Base-by-base conservation (phyloP, 2,329 filamentous ascomycete genomes). In the Aspergillus cejpii region DNA sequence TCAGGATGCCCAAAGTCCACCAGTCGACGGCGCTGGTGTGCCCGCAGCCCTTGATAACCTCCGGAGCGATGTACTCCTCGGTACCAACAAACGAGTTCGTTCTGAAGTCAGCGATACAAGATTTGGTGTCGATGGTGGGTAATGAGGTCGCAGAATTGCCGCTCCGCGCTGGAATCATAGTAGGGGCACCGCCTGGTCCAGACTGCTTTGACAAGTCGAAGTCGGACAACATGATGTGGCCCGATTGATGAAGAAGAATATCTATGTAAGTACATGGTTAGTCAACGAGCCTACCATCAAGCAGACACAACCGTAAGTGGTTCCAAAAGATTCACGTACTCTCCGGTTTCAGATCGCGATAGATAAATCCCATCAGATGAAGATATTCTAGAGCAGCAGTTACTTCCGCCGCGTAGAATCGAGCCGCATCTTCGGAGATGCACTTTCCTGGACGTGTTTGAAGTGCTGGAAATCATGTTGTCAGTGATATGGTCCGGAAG, bases 341-440 rank as follows among this genome's bases (percentile, higher is more conserved):
- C 72, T 98, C 92, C 54, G 92, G 92, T 72, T 98, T 98, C 60
- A 98, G 67, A 70, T 98, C 92, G 56, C 92, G 83, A 70, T 98
- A 98, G 54, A 98, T 98, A 72, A 98, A 98, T 20, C 92, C 92
- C 92, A 98, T 98, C 51, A 98, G 73, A 72, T 98, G 92, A 39
- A 98, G 78, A 59, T 98, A 98, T 66, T 98, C 92, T 47, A 98
- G 70, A 4, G 92, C 92, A 39, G 92, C 92, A 24, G 90, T 98
- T 31, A 98, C 92, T 71, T 98, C 92, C 27, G 90, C 92, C 6
- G 92, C 92, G 62, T 98, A 98, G 66, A 98, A 98, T 40, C 91
- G 81, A 34, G 92, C 92, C 59, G 95, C 92, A 50, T 98, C 92
- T 66, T 98, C 92, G 29, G 90, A 84, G 39, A 98, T 94, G 62